These are phyloP conservation scores for Purpureocillium takamizusanense DNA, from an alignment of 2,329 filamentous ascomycete genomes.

Conservation along the genomic window DNA sequence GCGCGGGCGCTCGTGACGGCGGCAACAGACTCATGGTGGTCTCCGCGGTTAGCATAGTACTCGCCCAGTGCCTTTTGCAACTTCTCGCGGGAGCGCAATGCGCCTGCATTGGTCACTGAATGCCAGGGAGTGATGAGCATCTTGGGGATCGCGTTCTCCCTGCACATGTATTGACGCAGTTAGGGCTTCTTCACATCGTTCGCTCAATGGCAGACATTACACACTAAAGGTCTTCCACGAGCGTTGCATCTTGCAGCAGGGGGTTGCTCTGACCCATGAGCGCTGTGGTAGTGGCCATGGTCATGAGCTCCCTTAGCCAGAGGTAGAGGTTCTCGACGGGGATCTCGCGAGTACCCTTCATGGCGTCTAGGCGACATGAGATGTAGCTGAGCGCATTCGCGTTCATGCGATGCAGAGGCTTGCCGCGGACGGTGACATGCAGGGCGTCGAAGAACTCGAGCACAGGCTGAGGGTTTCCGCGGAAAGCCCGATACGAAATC, in stretches of 20 bases:
- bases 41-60: constrained; percentile 18
- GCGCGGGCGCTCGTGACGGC: constrained; percentile 18
- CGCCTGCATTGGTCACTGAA: constrained; percentile 13
- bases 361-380: constrained; percentile 15
- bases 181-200: too few relatives aligned
- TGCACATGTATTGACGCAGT: constrained; percentile 2
- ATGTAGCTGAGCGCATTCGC: constrained; percentile 24
- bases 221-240: constrained; percentile 30
- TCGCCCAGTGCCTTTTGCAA: constrained; percentile 14
- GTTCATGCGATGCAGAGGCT: constrained; percentile 24
- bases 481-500: constrained; percentile 9
- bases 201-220: background rate
- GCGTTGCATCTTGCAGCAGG: constrained; percentile 12
- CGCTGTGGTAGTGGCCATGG: constrained; percentile 24
- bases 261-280: constrained; percentile 36
- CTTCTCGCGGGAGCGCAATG: constrained; percentile 11
- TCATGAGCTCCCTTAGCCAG: constrained; percentile 28
- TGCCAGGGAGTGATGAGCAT: constrained; percentile 19
- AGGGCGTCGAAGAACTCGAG: constrained; percentile 27
- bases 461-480: constrained; percentile 14
- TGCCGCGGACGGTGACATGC: constrained; percentile 20
- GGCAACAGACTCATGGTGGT: constrained; percentile 17
- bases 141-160: constrained; percentile 17
- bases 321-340: constrained; percentile 11
- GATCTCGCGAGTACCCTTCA: constrained; percentile 4